These are phyloP conservation scores for Pythium scleroteichum DNA, from an alignment of 352 stramenopile species.

Conservation along the genomic window DNA sequence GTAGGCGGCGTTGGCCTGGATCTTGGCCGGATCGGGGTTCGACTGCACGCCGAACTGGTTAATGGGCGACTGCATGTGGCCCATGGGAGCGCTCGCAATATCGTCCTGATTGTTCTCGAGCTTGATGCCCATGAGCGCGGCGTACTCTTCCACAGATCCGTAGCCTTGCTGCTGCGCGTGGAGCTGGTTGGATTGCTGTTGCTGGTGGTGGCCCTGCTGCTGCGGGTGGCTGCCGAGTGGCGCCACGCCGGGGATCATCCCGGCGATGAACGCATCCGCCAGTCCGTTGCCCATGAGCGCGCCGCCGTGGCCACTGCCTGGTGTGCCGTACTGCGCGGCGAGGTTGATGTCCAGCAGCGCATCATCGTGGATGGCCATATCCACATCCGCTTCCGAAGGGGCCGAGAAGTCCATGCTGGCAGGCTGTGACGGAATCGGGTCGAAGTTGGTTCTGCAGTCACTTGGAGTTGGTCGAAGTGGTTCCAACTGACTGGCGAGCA, in stretches of 20 bases:
- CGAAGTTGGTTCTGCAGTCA: conserved; percentile 13
- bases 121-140: conserved; percentile 82
- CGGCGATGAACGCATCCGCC: conserved; percentile 47
- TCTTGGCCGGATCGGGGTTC: conserved; percentile 54
- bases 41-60: conserved; percentile 41
- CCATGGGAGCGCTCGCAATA: conserved; percentile 27
- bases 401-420: conserved; percentile 55
- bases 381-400: conserved; percentile 58
- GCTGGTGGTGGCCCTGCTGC: conserved; percentile 23
- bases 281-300: conserved; percentile 31
- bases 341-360: conserved; percentile 54
- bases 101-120: conserved; percentile 61
- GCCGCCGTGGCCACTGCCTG: conserved; percentile 1
- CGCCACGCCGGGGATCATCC: conserved; percentile 45
- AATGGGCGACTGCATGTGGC: conserved; percentile 30
- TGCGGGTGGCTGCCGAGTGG: conserved; percentile 16
- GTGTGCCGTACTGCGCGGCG: conserved; percentile 41
- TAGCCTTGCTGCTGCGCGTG: conserved; percentile 27
- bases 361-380: conserved; percentile 77
- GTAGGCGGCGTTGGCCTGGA: conserved; percentile 80
- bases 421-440: not conserved
- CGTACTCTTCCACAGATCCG: conserved; percentile 78
- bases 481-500: conserved; percentile 20
- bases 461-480: conserved; percentile 14
- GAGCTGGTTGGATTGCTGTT: conserved; percentile 22